Evolutionary conservation across 2,329 filamentous ascomycete genomes (phyloP), one percentile per base, ranked within the genome.

Genomic region (Fusarium begoniae): DNA sequence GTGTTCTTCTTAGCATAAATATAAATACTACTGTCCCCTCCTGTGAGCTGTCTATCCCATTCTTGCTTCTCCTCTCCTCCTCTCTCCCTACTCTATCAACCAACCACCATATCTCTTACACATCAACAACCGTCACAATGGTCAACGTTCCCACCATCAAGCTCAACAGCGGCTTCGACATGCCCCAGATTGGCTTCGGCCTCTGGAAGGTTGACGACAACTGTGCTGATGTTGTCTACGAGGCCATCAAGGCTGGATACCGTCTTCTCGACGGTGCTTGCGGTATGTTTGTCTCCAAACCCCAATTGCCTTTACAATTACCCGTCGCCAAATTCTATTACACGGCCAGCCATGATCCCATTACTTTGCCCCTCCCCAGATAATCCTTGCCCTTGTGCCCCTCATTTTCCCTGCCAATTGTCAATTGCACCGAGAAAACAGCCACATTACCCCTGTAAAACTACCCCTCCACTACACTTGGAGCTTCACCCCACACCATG

Each of bases 131-230:
- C 72, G 63, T 69, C 61, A 82, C 75, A 72, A 82, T 84, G 78
- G 82, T 71, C 37, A 73, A 79, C 54, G 75, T 80, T 32, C 80
- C 81, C 57, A 89, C 83, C 68, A 85, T 91, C 82, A 91, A 90
- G 84, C 88, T 92, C 72, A 91, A 85, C 84, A 90, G 86, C 82
- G 90, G 90, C 83, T 80, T 88, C 77, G 86, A 92, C 78, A 94
- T 94, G 92, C 92, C 92, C 79, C 89, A 92, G 81, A 91, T 94
- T 75, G 92, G 92, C 82, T 93, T 93, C 81, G 92, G 92, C 68
- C 88, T 96, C 76, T 96, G 94, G 94, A 96, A 96, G 86, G 92
- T 96, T 74, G 90, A 90, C 82, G 93, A 92, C 76, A 91, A 90
- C 63, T 91, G 89, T 80, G 90, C 93, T 78, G 93, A 96, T 78